Evolutionary conservation across 768 basidiomycete species (phyloP).

Genomic region (Pleurotus sapidus): DNA sequence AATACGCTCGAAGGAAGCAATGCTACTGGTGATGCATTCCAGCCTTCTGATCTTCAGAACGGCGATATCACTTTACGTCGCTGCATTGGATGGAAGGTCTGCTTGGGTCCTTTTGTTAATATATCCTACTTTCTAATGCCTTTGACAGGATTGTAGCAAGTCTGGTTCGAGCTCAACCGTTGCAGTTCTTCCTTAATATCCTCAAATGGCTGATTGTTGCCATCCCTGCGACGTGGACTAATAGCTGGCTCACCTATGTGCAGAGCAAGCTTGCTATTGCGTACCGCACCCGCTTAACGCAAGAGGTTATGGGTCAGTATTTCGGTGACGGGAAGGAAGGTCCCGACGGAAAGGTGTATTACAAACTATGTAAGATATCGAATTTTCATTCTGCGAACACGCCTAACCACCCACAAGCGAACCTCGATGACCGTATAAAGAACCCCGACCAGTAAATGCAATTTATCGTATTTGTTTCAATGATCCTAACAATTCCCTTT

Average conservation of each 20-base stretch:
- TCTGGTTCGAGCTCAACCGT: constrained; percentile 81
- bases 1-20: constrained; percentile 81
- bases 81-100: constrained; percentile 88
- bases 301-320: constrained; percentile 80
- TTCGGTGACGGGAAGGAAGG: constrained; percentile 69
- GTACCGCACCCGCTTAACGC: constrained; percentile 83
- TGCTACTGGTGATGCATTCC: constrained; percentile 86
- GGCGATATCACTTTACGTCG: constrained; percentile 91
- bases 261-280: constrained; percentile 92
- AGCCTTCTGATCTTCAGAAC: constrained; percentile 87
- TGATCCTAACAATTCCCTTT: constrained; percentile 10
- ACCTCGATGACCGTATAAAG: constrained; percentile 93
- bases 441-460: constrained; percentile 83
- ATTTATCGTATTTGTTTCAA: background rate
- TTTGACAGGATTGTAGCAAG: constrained; percentile 83
- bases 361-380: constrained; percentile 71
- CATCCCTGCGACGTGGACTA: constrained; percentile 90
- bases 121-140: background rate
- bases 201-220: constrained; percentile 89
- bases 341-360: constrained; percentile 81
- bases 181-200: constrained; percentile 82
- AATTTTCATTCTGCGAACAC: background rate
- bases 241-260: constrained; percentile 89
- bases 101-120: constrained; percentile 21
- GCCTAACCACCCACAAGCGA: constrained; percentile 49